These are phyloP conservation scores for Globisporangium alternatum DNA, from an alignment of 352 stramenopile genomes.

Conservation along the genomic window DNA sequence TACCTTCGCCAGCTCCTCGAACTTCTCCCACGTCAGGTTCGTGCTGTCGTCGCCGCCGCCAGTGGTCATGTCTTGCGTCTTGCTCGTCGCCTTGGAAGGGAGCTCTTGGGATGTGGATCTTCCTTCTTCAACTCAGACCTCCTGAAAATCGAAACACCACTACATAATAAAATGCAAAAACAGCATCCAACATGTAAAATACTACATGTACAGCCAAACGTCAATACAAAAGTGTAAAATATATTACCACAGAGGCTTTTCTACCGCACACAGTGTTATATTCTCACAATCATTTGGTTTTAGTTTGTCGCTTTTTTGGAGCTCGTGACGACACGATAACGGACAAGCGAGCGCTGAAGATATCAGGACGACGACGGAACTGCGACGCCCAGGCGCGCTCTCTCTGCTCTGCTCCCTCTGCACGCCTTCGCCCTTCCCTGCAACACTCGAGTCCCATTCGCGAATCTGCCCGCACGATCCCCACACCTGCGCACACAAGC, in stretches of 20 bases:
- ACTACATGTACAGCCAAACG: not conserved
- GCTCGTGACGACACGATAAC: not conserved
- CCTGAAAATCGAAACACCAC: not conserved
- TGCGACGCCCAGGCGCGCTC: not conserved
- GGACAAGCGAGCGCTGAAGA: constrained; percentile 1
- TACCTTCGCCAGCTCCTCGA: constrained; percentile 69
- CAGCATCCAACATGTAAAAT: not conserved
- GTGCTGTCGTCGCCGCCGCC: constrained; percentile 8
- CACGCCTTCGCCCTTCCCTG: not conserved
- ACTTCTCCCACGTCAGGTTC: constrained; percentile 55
- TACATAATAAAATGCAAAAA: not conserved
- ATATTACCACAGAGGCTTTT: too few relatives aligned
- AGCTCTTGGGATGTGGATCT: not conserved
- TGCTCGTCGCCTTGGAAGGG: not conserved
- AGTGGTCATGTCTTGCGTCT: constrained; percentile 3
- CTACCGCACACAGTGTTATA: too few relatives aligned
- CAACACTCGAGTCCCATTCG: not conserved
- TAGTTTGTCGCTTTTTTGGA: not conserved
- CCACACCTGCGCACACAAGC: not conserved
- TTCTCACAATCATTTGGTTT: not conserved
- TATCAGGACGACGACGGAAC: not conserved
- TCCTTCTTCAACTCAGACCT: too few relatives aligned
- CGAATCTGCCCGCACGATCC: not conserved
- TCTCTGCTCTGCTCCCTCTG: not conserved
- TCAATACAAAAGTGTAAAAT: too few relatives aligned